Conservation (phyloP, 164 flowering plant species). For the Cinnamomum micranthum region DNA sequence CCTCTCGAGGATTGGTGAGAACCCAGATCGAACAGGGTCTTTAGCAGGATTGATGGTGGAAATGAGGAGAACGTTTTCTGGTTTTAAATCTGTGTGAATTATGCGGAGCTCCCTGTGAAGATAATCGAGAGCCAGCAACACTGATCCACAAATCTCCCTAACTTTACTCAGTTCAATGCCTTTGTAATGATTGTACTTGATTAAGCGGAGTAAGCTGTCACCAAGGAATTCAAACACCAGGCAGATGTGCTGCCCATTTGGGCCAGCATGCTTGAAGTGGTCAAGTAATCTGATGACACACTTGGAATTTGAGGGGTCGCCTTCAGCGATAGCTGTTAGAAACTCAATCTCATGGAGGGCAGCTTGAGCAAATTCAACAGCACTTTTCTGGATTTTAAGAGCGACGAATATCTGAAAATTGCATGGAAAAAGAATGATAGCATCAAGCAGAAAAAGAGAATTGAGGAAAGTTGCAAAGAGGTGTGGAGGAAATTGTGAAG, state of each 20-base stretch:
- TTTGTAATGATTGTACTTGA: constrained; percentile 61
- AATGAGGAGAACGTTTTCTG: constrained; percentile 77
- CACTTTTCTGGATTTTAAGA: constrained; percentile 90
- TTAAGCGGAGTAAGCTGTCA: constrained; percentile 73
- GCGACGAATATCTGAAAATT: constrained; percentile 68
- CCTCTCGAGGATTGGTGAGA: constrained; percentile 71
- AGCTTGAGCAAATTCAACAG: constrained; percentile 77
- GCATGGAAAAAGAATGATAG: neutral
- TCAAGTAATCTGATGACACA: constrained; percentile 60
- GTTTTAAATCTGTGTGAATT: constrained; percentile 87
- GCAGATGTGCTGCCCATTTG: constrained; percentile 90
- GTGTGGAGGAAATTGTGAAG: neutral
- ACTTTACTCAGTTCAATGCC: constrained; percentile 68
- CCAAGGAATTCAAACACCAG: constrained; percentile 94
- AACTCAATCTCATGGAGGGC: constrained; percentile 87
- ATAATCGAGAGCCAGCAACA: constrained; percentile 78
- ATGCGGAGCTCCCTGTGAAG: constrained; percentile 76
- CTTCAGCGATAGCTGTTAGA: constrained; percentile 61
- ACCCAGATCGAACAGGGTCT: constrained; percentile 69
- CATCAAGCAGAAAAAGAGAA: neutral
- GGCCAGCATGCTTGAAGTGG: constrained; percentile 87
- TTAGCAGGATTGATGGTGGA: constrained; percentile 79
- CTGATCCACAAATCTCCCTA: constrained; percentile 74
- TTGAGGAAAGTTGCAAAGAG: neutral
- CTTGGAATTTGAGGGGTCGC: constrained; percentile 62